Evolutionary conservation across 1,284 basidiomycete genomes (phyloP), one percentile per base, ranked within the genome.

Genomic region (Grifola frondosa): DNA sequence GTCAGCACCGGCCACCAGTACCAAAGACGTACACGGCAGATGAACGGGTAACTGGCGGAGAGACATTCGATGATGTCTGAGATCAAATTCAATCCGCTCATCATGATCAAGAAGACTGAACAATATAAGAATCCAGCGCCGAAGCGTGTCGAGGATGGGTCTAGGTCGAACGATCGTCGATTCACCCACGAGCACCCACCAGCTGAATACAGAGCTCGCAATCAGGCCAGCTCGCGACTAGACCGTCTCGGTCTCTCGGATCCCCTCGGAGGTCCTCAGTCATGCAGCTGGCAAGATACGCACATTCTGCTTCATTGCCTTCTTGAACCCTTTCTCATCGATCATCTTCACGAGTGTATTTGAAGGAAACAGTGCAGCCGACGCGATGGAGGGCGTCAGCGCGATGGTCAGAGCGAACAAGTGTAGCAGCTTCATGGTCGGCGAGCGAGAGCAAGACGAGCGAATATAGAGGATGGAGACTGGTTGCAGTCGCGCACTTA

Each of bases 251-350:
- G n/a, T n/a, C n/a, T n/a, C n/a, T n/a, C n/a, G n/a, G n/a, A n/a
- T 21, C 25, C 28, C 43, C n/a, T n/a, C n/a, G n/a, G n/a, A n/a
- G n/a, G n/a, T n/a, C n/a, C n/a, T n/a, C n/a, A n/a, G n/a, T n/a
- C n/a, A n/a, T n/a, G n/a, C n/a, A n/a, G n/a, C n/a, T n/a, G n/a
- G n/a, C n/a, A n/a, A n/a, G n/a, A 42, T 25, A 70, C 86, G 49
- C 68, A 92, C 86, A 54, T 91, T 88, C 36, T 72, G 71, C 59
- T 84, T 84, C 81, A 93, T 84, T 17, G 70, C 81, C 44, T 81
- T 74, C 61, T 74, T 85, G 68, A 91, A 93, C 1, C 73, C 73
- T 61, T 82, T 87, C 3, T 78, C 69, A 61, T 89, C 84, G 24
- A 93, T 61, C 71, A 84, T 78, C 67, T 91, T 85, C 40, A 92